phyloP scores from a whole-genome alignment of 1,284 basidiomycete genomes.

The Malassezia nana region DNA sequence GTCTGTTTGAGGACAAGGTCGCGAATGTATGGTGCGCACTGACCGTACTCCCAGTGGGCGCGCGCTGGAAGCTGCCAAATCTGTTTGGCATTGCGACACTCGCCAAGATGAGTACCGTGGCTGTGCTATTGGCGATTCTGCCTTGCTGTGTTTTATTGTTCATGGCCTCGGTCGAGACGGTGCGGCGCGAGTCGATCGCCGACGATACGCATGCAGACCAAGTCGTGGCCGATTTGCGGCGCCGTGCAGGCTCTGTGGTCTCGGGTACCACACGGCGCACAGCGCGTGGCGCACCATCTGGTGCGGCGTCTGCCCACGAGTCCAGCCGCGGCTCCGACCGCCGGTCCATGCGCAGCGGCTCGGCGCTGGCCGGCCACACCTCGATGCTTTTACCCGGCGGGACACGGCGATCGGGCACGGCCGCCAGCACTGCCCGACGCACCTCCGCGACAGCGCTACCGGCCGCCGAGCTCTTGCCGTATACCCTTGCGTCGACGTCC shows the following conservation, averaged over 20 bases:
- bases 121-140: constrained; percentile 47
- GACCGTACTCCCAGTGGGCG: constrained; percentile 34
- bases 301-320: constrained; percentile 8
- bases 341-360: constrained; percentile 23
- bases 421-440: background rate
- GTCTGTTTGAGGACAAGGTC: constrained; percentile 91
- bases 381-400: constrained; percentile 17
- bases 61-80: constrained; percentile 29
- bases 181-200: constrained; percentile 35
- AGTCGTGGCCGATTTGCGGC: constrained; percentile 11
- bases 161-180: constrained; percentile 32
- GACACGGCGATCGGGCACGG: background rate
- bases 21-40: constrained; percentile 72
- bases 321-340: constrained; percentile 24
- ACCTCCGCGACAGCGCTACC: constrained; percentile 56
- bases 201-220: constrained; percentile 14
- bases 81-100: constrained; percentile 26
- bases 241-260: constrained; percentile 10
- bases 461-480: constrained; percentile 50
- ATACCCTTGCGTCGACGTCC: constrained; percentile 39
- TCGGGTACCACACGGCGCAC: constrained; percentile 6
- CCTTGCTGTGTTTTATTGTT: constrained; percentile 36
- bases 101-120: constrained; percentile 46
- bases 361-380: constrained; percentile 27
- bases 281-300: background rate